Evolutionary conservation across 768 basidiomycete species (phyloP), one percentile per base, ranked within the genome.

Genomic region (Pleurotus eryngii): DNA sequence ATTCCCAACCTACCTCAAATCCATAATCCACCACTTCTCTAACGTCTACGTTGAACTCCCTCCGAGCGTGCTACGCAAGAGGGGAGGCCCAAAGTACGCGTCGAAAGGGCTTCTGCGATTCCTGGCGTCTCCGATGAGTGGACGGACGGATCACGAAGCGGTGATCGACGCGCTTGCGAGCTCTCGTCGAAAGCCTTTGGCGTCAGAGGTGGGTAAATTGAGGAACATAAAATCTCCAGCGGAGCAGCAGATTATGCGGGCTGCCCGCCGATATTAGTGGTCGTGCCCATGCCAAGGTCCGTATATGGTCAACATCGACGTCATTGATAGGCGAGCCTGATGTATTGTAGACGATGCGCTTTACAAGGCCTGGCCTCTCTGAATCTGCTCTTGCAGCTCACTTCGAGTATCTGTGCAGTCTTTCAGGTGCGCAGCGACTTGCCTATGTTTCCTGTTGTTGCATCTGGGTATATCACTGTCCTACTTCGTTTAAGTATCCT

Each of bases 381-480:
- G 79, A 80, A 61, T 67, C 70, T 22, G 67, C 68, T 5, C 64
- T 80, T 9, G 78, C 77, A 3, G 90, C 95, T 4, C 90, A 94
- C 66, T 98, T 98, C 66, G 90, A 96, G 71, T 97, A 97, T 65
- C 63, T 89, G 1, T 95, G 94, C 65, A 80, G 84, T 3, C 76
- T 92, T 43, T 75, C 76, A 14, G 97, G 97, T 18, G 81, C 92
- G 11, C 87, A 93, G 65, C 81, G 95, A 40, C 83, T 86, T 48
- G 95, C 97, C n/a, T 99, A 99, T 67, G 95, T 99, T 99, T 1
- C 97, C 97, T 11, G 97, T 99, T 4, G 92, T 98, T 35, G 96
- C 93, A 4, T 95, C 93, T 1, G 97, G 97, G 90, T 91, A 70
- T 60, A 81, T 63, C 6, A 11, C 7, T 1, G 2, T 35, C 8